Evolutionary conservation across 805 yeast genomes (phyloP), one percentile per base, ranked within the genome.

Genomic region (Metschnikowia arizonensis): DNA sequence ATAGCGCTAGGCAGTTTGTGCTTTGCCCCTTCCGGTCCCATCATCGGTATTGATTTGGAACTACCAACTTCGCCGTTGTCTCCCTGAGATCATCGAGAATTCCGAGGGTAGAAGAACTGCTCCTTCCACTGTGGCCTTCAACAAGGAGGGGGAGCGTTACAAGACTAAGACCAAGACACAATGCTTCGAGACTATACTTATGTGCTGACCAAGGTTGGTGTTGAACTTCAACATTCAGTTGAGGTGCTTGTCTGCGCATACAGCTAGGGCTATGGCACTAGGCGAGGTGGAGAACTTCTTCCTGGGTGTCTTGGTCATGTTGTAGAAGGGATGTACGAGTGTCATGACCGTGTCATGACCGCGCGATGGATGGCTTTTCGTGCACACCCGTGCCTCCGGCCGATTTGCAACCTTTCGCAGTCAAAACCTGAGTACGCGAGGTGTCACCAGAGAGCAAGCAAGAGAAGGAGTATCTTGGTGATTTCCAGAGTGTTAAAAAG

Each of bases 131-230:
- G 97, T 89, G 49, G 97, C 97, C 44, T 89, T 89, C 80, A 85
- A 91, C 56, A 83, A 84, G 66, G 93, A 85, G 49, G 58, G 58
- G 29, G 95, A 87, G 72, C 83, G 95, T 62, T 73, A n/a, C n/a
- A n/a, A n/a, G n/a, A n/a, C n/a, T n/a, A n/a, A n/a, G n/a, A n/a
- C n/a, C n/a, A n/a, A n/a, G n/a, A n/a, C n/a, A n/a, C n/a, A n/a
- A n/a, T n/a, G n/a, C n/a, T n/a, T n/a, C n/a, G n/a, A n/a, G n/a
- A n/a, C n/a, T n/a, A n/a, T n/a, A n/a, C n/a, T n/a, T n/a, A 93
- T 89, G 74, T 93, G 99, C 71, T 93, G 99, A 52, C 99, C 99
- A 45, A 93, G 74, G 60, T 88, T 93, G 12, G 98, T 93, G 68
- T 93, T 93, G 79, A 93, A 90, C 62, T 93, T 93, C 79, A 93